These are phyloP conservation scores for Fusarium ramigenum DNA, from an alignment of 2,329 filamentous ascomycete species.

Conservation along the genomic window DNA sequence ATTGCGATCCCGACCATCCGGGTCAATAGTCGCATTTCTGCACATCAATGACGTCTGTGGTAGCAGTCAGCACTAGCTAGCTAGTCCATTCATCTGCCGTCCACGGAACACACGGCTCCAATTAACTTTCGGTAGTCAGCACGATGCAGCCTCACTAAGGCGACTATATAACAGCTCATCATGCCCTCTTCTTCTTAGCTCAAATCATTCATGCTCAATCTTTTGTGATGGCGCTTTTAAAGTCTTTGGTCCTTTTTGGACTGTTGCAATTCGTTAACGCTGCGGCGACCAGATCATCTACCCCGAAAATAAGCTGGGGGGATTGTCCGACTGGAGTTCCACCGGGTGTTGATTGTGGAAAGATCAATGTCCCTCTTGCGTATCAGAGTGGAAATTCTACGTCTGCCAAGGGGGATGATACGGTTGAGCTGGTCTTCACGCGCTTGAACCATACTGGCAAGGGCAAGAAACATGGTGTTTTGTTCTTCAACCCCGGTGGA, in stretches of 20 bases:
- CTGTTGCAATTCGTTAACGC: neutral
- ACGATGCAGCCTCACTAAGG: neutral
- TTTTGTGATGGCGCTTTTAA: neutral
- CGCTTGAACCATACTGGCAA: slow-evolving; percentile 30
- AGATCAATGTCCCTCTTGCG: slow-evolving; percentile 27
- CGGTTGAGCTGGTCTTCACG: slow-evolving; percentile 5
- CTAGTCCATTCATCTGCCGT: neutral
- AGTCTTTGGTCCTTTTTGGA: neutral
- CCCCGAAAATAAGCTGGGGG: slow-evolving; percentile 9
- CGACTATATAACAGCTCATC: neutral
- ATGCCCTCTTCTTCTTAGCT: neutral
- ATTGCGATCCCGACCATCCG: neutral
- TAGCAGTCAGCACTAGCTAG: slow-evolving; percentile 23
- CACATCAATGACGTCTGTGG: slow-evolving; percentile 8
- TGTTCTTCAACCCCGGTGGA: slow-evolving; percentile 39
- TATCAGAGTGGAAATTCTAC: slow-evolving; percentile 30
- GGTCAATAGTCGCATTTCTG: neutral
- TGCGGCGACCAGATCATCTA: neutral
- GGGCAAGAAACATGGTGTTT: slow-evolving; percentile 12
- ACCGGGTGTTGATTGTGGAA: slow-evolving; percentile 30
- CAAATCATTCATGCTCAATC: neutral
- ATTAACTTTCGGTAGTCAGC: slow-evolving; percentile 7
- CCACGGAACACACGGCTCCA: slow-evolving; percentile 14
- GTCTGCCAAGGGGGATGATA: slow-evolving; percentile 5
- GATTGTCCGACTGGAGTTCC: slow-evolving; percentile 12